Base-by-base conservation (phyloP, 345 rosid genomes). In the Eucalyptus tenuipes region DNA sequence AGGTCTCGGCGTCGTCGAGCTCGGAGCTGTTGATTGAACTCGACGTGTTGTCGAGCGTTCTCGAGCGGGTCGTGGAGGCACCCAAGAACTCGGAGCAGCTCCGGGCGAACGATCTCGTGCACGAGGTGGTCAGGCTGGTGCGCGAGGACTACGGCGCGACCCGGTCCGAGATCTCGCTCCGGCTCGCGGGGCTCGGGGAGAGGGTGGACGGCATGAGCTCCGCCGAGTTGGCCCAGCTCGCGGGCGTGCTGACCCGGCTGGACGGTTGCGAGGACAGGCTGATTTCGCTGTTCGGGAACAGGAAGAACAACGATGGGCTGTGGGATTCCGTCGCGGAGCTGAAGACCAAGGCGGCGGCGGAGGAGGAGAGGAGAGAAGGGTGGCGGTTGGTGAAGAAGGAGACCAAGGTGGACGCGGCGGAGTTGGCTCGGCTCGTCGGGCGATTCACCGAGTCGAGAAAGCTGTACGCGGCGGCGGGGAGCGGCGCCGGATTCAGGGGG, bases 51-150 rank as follows among this genome's bases (percentile, higher is more conserved):
- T 59, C n/a, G 4, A 84, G 50, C 49, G 66, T n/a, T 40, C 12
- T 89, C 42, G 91, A 87, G 85, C 68, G 64, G 47, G 50, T 89
- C 3, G 22, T 86, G 7, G 57, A 64, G 49, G 55, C 87, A 59
- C 89, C 90, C 81, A 20, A 11, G 25, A 27, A 50, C 4, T 88
- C 89, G 42, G 50, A 71, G 13, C 52, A 45, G 37, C 87, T 89
- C 16, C 91, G 88, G 66, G n/a, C 47, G 53, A 87, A 87, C 81
- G 87, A 86, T 24, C 85, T 90, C 42, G 87, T 90, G 86, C 88
- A 88, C 86, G 91, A 90, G 52, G 89, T 88, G 81, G 86, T 88
- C 45, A 90, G 89, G 48, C 33, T 85, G 86, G 91, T 88, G 64
- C 29, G 89, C 49, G 88, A 90, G 37, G 91, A 90, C 61, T 90